phyloP scores from a whole-genome alignment of 1,139 yeast species.

The Diutina siamensis region DNA sequence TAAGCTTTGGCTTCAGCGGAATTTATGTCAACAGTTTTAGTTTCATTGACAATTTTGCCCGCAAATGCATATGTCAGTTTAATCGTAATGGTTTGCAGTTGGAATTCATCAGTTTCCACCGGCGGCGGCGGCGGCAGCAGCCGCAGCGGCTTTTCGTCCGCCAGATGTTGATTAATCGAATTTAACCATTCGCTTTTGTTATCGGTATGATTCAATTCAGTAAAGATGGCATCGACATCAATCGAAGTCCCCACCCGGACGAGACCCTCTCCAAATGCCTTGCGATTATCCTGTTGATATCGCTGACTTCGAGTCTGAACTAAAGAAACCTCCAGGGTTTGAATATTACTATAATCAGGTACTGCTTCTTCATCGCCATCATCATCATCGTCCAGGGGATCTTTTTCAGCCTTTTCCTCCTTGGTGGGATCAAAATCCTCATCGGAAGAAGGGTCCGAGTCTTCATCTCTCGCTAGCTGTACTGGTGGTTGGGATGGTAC shows the following conservation, averaged over 20 bases:
- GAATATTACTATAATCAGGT: constrained; percentile 25
- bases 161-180: neutral
- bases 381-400: constrained; percentile 14
- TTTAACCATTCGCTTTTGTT: neutral
- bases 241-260: neutral
- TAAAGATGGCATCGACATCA: constrained; percentile 3
- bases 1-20: constrained; percentile 87
- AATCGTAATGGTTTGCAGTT: constrained; percentile 34
- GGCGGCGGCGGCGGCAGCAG: neutral
- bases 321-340: constrained; percentile 20
- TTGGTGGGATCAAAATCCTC: constrained; percentile 30
- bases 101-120: neutral
- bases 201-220: neutral
- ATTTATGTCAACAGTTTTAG: constrained; percentile 59
- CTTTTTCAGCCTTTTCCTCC: constrained; percentile 13
- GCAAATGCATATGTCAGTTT: constrained; percentile 81
- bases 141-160: neutral
- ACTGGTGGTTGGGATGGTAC: too few relatives aligned
- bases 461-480: constrained; percentile 22
- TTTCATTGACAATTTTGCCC: constrained; percentile 69
- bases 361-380: constrained; percentile 15
- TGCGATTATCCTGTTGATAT: constrained; percentile 10
- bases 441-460: constrained; percentile 28
- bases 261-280: constrained; percentile 11
- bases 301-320: constrained; percentile 30